Evolutionary conservation across 2,329 filamentous ascomycete species (phyloP), one percentile per base, ranked within the genome.

Genomic region (Rasamsonia emersonii): DNA sequence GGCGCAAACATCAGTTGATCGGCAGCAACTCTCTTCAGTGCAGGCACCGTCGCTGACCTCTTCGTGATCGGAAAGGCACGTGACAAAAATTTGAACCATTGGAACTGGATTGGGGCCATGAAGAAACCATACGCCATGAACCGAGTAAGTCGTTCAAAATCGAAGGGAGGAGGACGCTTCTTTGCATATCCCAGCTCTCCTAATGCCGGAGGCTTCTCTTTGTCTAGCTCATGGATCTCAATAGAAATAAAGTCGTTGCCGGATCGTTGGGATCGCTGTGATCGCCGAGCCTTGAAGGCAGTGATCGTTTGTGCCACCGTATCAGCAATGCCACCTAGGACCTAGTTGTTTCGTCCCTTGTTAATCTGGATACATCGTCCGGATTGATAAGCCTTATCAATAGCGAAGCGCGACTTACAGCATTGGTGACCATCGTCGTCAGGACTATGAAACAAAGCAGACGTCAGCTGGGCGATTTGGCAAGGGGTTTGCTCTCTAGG

Each of bases 341-440:
- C 64, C 73, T 77, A 43, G 28, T 40, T 40, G 49, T n/a, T 32
- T 30, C 29, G 35, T 38, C 18, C 28, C 30, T 18, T 15, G 21
- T 42, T 32, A 40, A 39, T 40, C 30, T 37, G 24, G 18, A 16
- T 14, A 37, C 28, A 29, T 30, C 18, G 28, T 28, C 23, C n/a
- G n/a, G 25, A 29, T 32, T 20, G 17, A 27, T 19, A 9, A 14
- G n/a, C 24, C n/a, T 18, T 7, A 26, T 28, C 17, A 4, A 34
- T 27, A 17, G 5, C 28, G 14, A 17, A 30, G 24, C 15, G 26
- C 19, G 18, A 33, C 73, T 54, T 75, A 82, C 81, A 45, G 91
- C 84, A 66, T 98, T 98, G 58, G 89, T 94, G 54, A 95, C 85
- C 89, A 98, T 98, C 62, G 93, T 98, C 41, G 91, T 98, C 51